These are phyloP conservation scores for Skeletonema menzelii DNA, from an alignment of 108 stramenopile species.

Conservation along the genomic window DNA sequence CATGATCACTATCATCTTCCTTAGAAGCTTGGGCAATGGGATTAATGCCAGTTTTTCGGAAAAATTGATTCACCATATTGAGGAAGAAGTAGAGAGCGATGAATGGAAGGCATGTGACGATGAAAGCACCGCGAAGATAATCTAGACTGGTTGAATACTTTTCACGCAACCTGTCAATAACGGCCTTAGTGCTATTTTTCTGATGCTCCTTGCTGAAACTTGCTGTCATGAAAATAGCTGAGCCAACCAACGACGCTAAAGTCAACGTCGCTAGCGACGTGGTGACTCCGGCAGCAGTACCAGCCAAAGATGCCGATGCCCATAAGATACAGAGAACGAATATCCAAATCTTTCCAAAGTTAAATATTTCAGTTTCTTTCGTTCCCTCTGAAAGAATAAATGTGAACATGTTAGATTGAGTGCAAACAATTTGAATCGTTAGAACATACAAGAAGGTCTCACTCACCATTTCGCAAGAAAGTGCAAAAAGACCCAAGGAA, in stretches of 20 bases:
- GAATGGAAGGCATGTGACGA: constrained; percentile 46
- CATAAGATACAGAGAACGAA: constrained; percentile 51
- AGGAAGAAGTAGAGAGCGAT: constrained; percentile 39
- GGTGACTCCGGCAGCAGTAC: constrained; percentile 44
- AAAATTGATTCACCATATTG: constrained; percentile 48
- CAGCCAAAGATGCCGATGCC: constrained; percentile 56
- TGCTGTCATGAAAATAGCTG: constrained; percentile 38
- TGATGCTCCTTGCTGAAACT: constrained; percentile 35
- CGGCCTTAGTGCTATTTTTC: constrained; percentile 18
- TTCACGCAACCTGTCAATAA: constrained; percentile 22
- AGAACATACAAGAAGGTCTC: not conserved
- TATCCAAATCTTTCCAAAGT: constrained; percentile 57
- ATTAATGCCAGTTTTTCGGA: constrained; percentile 37
- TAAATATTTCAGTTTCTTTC: constrained; percentile 46
- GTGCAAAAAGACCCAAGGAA: constrained; percentile 56
- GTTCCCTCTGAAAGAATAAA: constrained; percentile 15
- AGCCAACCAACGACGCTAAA: constrained; percentile 47
- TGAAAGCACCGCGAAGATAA: constrained; percentile 40
- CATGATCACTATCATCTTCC: constrained; percentile 1
- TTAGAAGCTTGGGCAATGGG: constrained; percentile 38
- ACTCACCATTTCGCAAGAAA: constrained; percentile 50
- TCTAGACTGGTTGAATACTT: constrained; percentile 51
- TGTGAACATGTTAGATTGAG: not conserved
- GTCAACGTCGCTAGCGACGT: constrained; percentile 44
- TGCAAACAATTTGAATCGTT: not conserved